Base-by-base conservation (phyloP, 2,329 filamentous ascomycete species). In the Aspergillus aculeatinus region DNA sequence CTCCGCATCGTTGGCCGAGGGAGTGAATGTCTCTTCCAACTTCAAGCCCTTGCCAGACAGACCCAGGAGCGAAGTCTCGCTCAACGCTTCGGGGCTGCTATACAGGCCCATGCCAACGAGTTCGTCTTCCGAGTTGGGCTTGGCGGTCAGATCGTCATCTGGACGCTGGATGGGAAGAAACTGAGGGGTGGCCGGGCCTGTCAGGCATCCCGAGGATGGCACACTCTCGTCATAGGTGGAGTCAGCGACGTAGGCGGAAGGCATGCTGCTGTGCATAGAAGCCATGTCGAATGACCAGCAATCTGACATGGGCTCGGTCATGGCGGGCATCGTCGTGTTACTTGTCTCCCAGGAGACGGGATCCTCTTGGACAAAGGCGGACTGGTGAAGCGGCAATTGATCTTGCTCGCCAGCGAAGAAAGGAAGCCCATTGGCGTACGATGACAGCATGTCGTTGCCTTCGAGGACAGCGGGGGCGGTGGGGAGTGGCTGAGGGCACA, bases 91-190 rank as follows among this genome's bases (percentile, higher is more conserved):
- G 0, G 89, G 89, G 4, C 85, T 79, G 68, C 92, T 90, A 73
- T 95, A 95, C 0, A 95, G 83, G 0, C 91, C 91, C 84, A 95
- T 88, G 21, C 90, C 90, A n/a, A 92, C 83, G 1, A 94, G 81
- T 61, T 92, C 88, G 68, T 92, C 89, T 42, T 86, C 88, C 14
- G 83, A 79, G 27, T 81, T 72, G 29, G 86, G 85, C 51, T 84
- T 80, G 44, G 85, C 81, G 33, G 83, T 81, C 25, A 85, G 74
- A 5, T 81, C 66, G 58, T 68, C 59, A 1, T 71, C 68, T n/a
- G 71, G 69, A 25, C 72, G 68, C 55, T 75, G 74, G 39, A 72
- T 72, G n/a, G 75, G 72, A 16, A 76, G 68, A 39, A 77, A 70
- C 51, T 77, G 71, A 7, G 76, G 76, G 1, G 76, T 77, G 1